Base-by-base conservation (phyloP, 2,329 filamentous ascomycete genomes). In the Botrytis galanthina region DNA sequence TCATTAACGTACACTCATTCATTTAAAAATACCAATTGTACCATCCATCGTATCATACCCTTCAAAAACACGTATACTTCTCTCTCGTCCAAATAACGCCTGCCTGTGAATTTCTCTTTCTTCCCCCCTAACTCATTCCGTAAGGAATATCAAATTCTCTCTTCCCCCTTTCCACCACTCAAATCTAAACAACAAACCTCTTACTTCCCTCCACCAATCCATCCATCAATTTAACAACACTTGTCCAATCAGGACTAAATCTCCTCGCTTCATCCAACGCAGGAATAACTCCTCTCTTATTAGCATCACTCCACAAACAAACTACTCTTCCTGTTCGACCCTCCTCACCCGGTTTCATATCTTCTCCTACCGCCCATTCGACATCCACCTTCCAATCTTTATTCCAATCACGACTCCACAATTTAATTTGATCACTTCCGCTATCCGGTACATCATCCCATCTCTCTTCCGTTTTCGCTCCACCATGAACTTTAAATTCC, bases 221-320 rank as follows among this genome's bases (percentile, higher is more conserved):
- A 83, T 94, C 92, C 39, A 86, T 86, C 75, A 89, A 83, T 83
- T 97, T 98, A 6, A 90, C 90, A 42, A 94, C 85, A 16, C 91
- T 90, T 10, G 90, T 89, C 96, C 96, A 99, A 7, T 86, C 84
- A 0, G 96, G 96, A 77, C 90, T 87, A 82, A 90, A 98, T 80
- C 90, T 87, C 77, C 88, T 84, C 67, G 93, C 86, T 83, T 98
- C 95, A 78, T 96, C 92, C 70, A 95, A 87, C 0, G 95, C 95
- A 0, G 95, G 95, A 66, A 98, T 94, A 1, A 86, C 86, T 5
- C 89, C 91, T 3, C 83, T 82, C 51, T 84, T 83, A 79, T 98
- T 98, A 62, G 89, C 90, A 83, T 99, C 96, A 78, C 92, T 94
- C 94, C 95, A 98, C 46, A 93, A 85, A 82, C 96, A 98, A 26